Base-by-base conservation (phyloP, 495 filamentous ascomycete genomes). In the Daldinia decipiens region DNA sequence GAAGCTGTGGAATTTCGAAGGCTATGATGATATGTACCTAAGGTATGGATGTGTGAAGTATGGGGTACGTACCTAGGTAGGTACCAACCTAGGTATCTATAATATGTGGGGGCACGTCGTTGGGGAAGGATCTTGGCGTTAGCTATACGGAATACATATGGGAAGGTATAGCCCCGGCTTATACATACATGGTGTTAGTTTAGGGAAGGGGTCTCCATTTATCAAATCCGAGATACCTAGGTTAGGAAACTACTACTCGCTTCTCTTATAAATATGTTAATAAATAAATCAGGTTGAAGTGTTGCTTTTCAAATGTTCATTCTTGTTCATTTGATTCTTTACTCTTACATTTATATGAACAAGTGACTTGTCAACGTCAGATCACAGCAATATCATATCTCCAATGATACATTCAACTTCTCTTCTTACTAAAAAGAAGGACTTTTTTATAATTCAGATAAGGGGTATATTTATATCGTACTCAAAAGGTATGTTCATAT, bases 41-140 rank as follows among this genome's bases (percentile, higher is more conserved):
- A n/a, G n/a, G n/a, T n/a, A n/a, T n/a, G n/a, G n/a, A n/a, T n/a
- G n/a, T n/a, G n/a, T 52, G 9, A 50, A 27, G 17, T 43, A n/a
- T 17, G n/a, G 2, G n/a, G 47, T 56, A 26, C 39, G 40, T 55
- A 55, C 11, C 26, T 11, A 47, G n/a, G n/a, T n/a, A n/a, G n/a
- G n/a, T n/a, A n/a, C n/a, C n/a, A n/a, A n/a, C n/a, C n/a, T n/a
- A n/a, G n/a, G n/a, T 34, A 38, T 56, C 43, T 51, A 13, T 27
- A 65, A 60, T 56, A 26, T 61, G 62, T 70, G 68, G 60, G 53
- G 53, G 12, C 29, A 56, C 12, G 53, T n/a, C 19, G 45, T 39
- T 64, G 27, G 60, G 34, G 54, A 38, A 34, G 12, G 19, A 55
- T 50, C 67, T 70, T 70, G 67, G 67, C 59, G 21, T 51, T 3